Base-by-base conservation (phyloP, 495 filamentous ascomycete genomes). In the Hypoxylon fuscum region DNA sequence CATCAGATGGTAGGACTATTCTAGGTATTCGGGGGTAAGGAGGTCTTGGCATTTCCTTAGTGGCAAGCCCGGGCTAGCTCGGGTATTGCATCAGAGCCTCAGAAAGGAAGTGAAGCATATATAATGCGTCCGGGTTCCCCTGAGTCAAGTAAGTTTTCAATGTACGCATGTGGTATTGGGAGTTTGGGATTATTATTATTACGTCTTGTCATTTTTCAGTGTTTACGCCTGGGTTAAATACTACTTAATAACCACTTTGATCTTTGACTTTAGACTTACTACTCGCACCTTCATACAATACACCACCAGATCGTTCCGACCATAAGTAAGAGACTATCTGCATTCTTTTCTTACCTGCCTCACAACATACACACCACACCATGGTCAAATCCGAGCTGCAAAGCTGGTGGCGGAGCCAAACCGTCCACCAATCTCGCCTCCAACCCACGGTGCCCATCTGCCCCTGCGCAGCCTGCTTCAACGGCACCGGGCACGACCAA, bases 401-500 rank as follows among this genome's bases (percentile, higher is more conserved):
- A 34, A 48, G 50, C 11, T 72, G 69, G 69, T 70, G 66, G 66
- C 62, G 58, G 32, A 55, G 43, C 21, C 65, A 68, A 15, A 54
- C 60, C 5, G 54, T 45, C 15, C 62, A 72, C 14, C 51, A 60
- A 7, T 55, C 68, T 15, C 46, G 59, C 14, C 17, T 29, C 14
- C 23, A 51, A 31, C 42, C 55, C 11, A 31, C 56, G 8, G 48
- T 61, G 27, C 56, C 69, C n/a, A 68, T 72, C 17, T 72, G 69
- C 21, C 63, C 63, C 9, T 72, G 69, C 27, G 66, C 59, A 18
- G 60, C 67, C 18, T 72, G 69, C 60, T 72, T 72, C 53, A 65
- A 68, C 27, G 63, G 67, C 11, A 68, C 62, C 1, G 48, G 43
- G 2, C 52, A 55, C 54, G 56, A 48, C 25, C 51, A 66, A 42